Percentiles rank a stretch among this genome's conserved stretches.
phyloP scores from a whole-genome alignment of 371 early-diverging fungal genomes.

The Lichtheimia ramosa region DNA sequence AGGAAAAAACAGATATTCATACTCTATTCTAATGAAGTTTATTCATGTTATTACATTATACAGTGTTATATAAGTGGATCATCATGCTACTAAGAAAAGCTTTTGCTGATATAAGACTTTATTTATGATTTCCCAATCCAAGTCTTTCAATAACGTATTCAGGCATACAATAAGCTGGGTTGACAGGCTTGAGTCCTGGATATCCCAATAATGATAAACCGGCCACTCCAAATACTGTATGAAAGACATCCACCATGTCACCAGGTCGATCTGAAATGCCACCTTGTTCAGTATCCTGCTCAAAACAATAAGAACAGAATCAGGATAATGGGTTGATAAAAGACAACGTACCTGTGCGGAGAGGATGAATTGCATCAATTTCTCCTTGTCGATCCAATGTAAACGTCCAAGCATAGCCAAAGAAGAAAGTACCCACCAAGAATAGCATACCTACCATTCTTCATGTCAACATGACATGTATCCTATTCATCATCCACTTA shows the following conservation, averaged over 20 bases:
- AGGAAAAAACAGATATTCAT: too few relatives aligned
- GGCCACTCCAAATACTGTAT: conserved; percentile 95
- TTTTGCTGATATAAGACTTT: too few relatives aligned
- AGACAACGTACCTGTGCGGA: conserved; percentile 80
- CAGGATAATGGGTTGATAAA: too few relatives aligned
- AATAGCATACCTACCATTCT: conserved; percentile 84
- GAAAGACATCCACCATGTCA: conserved; percentile 94
- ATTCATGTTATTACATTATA: neutral
- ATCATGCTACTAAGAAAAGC: too few relatives aligned
- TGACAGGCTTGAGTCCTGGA: conserved; percentile 69
- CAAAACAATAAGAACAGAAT: neutral
- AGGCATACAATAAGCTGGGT: conserved; percentile 96
- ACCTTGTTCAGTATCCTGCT: conserved; percentile 81
- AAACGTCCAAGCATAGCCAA: conserved; percentile 81
- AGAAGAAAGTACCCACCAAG: conserved; percentile 98
- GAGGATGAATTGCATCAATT: conserved; percentile 81
- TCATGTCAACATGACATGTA: neutral
- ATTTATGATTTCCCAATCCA: neutral
- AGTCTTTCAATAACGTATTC: conserved; percentile 61
- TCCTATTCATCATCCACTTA: conserved; percentile 14
- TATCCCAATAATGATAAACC: conserved; percentile 88
- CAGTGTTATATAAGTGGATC: too few relatives aligned
- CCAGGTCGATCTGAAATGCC: conserved; percentile 97
- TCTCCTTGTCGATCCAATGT: conserved; percentile 87
- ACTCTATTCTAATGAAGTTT: neutral